Evolutionary conservation across 2,329 filamentous ascomycete genomes (phyloP).

Genomic region (Claviceps arundinis): DNA sequence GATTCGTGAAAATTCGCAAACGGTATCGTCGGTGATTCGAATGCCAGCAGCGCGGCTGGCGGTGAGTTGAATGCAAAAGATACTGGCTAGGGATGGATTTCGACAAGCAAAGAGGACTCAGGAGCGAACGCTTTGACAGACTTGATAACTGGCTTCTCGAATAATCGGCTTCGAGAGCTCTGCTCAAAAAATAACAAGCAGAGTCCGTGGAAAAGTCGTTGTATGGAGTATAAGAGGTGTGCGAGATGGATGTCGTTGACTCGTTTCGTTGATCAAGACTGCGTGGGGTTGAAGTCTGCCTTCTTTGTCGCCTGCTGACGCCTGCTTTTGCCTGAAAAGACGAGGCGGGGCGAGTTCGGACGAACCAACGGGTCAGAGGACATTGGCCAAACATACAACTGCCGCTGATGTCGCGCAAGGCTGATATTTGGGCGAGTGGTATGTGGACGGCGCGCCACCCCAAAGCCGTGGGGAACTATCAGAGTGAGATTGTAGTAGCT

Average conservation of each 20-base stretch:
- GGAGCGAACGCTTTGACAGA: not conserved
- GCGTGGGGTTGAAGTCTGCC: not conserved
- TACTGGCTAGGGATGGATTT: not conserved
- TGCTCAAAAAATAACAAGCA: not conserved
- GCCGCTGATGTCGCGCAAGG: not conserved
- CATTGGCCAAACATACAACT: not conserved
- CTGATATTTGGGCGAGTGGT: not conserved
- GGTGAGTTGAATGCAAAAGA: not conserved
- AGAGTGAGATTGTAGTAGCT: not conserved
- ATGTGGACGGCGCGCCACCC: not conserved
- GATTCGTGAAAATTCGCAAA: not conserved
- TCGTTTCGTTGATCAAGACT: not conserved
- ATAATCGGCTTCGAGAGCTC: not conserved
- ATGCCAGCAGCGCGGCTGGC: not conserved
- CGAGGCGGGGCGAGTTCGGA: not conserved
- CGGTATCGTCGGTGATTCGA: not conserved
- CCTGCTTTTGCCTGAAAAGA: not conserved
- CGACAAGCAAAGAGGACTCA: not conserved
- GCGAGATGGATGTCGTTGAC: not conserved
- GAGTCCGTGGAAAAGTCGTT: not conserved
- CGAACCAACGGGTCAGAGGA: not conserved
- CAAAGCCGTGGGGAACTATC: not conserved
- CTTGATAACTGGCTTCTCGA: not conserved
- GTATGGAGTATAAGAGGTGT: not conserved
- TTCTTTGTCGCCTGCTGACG: not conserved